Evolutionary conservation across 2,329 filamentous ascomycete genomes (phyloP).

Genomic region (Ceratocystis smalleyi): DNA sequence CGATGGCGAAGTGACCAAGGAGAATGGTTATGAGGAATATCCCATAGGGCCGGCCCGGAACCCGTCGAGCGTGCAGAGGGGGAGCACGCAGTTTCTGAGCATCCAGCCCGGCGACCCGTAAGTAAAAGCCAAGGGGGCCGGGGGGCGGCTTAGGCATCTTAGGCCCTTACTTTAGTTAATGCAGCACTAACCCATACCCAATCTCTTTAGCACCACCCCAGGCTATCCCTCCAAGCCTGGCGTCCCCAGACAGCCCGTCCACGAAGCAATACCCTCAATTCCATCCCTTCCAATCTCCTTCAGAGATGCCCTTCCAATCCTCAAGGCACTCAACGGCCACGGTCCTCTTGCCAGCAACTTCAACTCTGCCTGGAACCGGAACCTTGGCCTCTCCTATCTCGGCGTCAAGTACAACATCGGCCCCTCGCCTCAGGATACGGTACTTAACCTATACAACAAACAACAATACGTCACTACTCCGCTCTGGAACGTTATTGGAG

Average conservation of each 20-base stretch:
- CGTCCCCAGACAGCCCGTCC: slow-evolving; percentile 56
- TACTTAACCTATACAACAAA: slow-evolving; percentile 59
- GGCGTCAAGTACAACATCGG: slow-evolving; percentile 76
- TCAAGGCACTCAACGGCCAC: slow-evolving; percentile 81
- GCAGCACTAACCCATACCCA: background rate
- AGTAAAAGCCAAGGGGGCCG: slow-evolving; percentile 12
- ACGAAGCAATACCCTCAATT: slow-evolving; percentile 61
- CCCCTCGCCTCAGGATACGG: slow-evolving; percentile 56
- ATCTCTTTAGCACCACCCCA: slow-evolving; percentile 50
- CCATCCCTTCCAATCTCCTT: slow-evolving; percentile 89
- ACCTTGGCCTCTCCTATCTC: slow-evolving; percentile 59
- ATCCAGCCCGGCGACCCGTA: slow-evolving; percentile 53
- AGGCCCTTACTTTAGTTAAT: background rate
- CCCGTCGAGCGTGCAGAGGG: slow-evolving; percentile 77
- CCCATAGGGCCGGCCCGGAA: slow-evolving; percentile 77
- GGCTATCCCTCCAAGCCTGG: slow-evolving; percentile 88
- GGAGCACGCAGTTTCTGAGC: slow-evolving; percentile 71
- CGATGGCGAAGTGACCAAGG: slow-evolving; percentile 66
- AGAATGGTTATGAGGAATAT: slow-evolving; percentile 64
- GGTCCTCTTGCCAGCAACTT: slow-evolving; percentile 65
- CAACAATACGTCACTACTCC: slow-evolving; percentile 71
- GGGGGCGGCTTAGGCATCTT: too few species aligned
- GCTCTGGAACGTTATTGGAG: slow-evolving; percentile 80
- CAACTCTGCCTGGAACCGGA: slow-evolving; percentile 52
- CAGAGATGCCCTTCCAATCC: slow-evolving; percentile 65